phyloP scores from a whole-genome alignment of 805 yeast species.

The Candida boleticola region DNA sequence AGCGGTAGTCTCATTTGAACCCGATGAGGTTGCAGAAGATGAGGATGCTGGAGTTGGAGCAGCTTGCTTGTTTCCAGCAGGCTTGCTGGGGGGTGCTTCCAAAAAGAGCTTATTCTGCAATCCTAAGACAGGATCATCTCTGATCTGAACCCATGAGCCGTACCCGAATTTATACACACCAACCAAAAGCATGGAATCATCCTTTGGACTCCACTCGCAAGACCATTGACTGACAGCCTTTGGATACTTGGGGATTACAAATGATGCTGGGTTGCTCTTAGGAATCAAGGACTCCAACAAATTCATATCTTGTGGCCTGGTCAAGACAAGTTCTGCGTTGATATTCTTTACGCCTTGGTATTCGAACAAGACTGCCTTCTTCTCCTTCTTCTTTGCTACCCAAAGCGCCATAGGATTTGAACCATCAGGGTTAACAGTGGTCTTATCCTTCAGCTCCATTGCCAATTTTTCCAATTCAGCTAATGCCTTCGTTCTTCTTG shows the following conservation, averaged over 20 bases:
- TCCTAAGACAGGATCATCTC: slow-evolving; percentile 93
- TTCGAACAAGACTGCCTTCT: slow-evolving; percentile 86
- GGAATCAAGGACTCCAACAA: slow-evolving; percentile 55
- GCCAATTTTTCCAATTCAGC: slow-evolving; percentile 63
- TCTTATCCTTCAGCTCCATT: slow-evolving; percentile 47
- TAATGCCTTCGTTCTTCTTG: slow-evolving; percentile 52
- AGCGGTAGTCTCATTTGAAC: slow-evolving; percentile 18
- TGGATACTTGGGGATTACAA: slow-evolving; percentile 59
- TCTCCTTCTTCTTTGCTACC: slow-evolving; percentile 72
- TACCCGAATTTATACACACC: slow-evolving; percentile 94
- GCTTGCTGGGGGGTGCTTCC: slow-evolving; percentile 27
- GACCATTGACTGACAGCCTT: slow-evolving; percentile 90
- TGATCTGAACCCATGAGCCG: slow-evolving; percentile 90
- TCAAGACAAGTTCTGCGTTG: slow-evolving; percentile 84
- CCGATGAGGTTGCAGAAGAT: slow-evolving; percentile 1
- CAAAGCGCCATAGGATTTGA: slow-evolving; percentile 51
- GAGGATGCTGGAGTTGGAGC: slow-evolving; percentile 18
- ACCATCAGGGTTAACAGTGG: slow-evolving; percentile 35
- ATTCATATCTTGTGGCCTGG: slow-evolving; percentile 83
- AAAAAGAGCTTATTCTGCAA: slow-evolving; percentile 81
- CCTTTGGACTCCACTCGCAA: slow-evolving; percentile 77
- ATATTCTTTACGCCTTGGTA: slow-evolving; percentile 82
- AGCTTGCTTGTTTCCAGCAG: not conserved
- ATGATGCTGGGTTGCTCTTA: slow-evolving; percentile 54
- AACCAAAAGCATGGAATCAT: slow-evolving; percentile 81